A percentile compares a stretch with the other conserved stretches of the same genome.
These are phyloP conservation scores for Camellia sinensis DNA, from an alignment of 148 eudicot genomes.

Conservation along the genomic window DNA sequence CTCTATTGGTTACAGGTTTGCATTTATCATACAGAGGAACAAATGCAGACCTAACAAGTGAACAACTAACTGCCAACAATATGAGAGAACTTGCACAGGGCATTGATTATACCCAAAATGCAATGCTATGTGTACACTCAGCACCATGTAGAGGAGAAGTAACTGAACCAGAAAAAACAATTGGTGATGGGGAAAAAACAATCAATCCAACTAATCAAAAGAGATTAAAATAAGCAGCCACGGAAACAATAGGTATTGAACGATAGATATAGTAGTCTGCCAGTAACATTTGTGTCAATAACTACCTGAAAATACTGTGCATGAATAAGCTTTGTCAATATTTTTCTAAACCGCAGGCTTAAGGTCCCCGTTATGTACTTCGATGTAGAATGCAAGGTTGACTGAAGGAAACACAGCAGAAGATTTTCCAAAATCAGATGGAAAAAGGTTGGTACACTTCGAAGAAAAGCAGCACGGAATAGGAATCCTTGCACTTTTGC, in stretches of 20 bases:
- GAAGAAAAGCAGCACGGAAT: slow-evolving; percentile 95
- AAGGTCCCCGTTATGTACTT: slow-evolving; percentile 94
- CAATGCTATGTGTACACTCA: not conserved
- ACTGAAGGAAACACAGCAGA: slow-evolving; percentile 88
- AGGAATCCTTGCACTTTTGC: slow-evolving; percentile 98
- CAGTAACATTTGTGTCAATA: not conserved
- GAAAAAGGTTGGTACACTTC: no score
- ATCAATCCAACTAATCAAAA: no score
- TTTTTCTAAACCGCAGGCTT: slow-evolving; percentile 83
- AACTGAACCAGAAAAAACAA: not conserved
- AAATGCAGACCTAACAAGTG: not conserved
- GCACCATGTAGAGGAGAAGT: not conserved
- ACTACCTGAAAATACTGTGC: slow-evolving; percentile 90
- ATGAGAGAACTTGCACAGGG: not conserved
- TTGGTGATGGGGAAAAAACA: not conserved
- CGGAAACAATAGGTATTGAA: not conserved
- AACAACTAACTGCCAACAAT: not conserved
- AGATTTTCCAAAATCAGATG: no score
- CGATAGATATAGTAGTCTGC: not conserved
- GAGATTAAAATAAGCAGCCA: no score
- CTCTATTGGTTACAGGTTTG: not conserved
- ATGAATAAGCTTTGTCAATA: slow-evolving; percentile 89
- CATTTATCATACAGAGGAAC: not conserved
- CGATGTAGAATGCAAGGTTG: slow-evolving; percentile 82
- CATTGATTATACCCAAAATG: not conserved